Percentiles rank a stretch among this genome's conserved stretches.
Conservation (phyloP, 139 green algal species). For the Gonium pectorale region DNA sequence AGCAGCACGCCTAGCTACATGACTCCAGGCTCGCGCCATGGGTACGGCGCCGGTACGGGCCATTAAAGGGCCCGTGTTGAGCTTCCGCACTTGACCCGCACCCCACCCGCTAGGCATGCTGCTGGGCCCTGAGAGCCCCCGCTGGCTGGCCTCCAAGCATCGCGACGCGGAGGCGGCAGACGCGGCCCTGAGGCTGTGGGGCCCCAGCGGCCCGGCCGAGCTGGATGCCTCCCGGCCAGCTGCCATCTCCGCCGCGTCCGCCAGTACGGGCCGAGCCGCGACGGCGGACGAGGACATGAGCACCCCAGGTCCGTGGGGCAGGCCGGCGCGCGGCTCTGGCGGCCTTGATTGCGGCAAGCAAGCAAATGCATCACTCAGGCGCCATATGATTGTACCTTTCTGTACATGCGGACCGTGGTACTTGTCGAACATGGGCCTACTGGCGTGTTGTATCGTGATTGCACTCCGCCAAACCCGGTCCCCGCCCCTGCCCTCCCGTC, state of each 20-base stretch:
- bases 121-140: conserved; percentile 84
- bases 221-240: conserved; percentile 40
- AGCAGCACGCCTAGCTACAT: too few species aligned
- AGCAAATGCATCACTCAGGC: too few species aligned
- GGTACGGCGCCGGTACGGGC: too few species aligned
- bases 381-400: too few species aligned
- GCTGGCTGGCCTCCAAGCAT: conserved; percentile 79
- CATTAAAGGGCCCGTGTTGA: too few species aligned
- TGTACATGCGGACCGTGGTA: too few species aligned
- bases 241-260: background rate
- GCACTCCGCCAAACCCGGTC: background rate
- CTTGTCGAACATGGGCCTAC: too few species aligned
- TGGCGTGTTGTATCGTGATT: too few species aligned
- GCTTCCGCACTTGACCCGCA: background rate
- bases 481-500: background rate
- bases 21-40: too few species aligned
- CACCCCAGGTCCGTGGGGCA: background rate
- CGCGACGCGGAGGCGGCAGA: conserved; percentile 65
- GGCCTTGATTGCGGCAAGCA: too few species aligned
- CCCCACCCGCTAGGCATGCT: conserved; percentile 77
- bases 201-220: conserved; percentile 56
- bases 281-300: conserved; percentile 11
- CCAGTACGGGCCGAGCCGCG: conserved; percentile 3
- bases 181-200: conserved; percentile 76
- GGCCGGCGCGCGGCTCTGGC: too few species aligned